Evolutionary conservation across 1,139 yeast species (phyloP).

Genomic region (Nakaseomyces kungkrabaensis): DNA sequence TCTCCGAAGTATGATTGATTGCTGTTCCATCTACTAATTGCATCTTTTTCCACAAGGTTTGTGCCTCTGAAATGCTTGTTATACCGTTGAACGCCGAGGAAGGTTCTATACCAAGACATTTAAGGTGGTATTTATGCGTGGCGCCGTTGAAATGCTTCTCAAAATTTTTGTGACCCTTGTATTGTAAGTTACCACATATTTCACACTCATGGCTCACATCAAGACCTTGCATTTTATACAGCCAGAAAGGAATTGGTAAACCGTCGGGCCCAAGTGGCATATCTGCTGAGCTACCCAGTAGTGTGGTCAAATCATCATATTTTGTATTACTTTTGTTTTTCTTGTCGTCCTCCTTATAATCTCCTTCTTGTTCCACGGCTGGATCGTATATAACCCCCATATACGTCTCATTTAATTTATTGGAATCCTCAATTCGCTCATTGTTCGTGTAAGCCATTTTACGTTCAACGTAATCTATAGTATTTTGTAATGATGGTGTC

Average conservation of each 20-base stretch:
- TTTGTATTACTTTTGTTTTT: constrained; percentile 2
- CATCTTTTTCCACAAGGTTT: constrained; percentile 43
- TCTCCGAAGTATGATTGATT: background rate
- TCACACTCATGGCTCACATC: constrained; percentile 71
- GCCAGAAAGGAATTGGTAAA: constrained; percentile 86
- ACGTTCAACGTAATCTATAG: constrained; percentile 58
- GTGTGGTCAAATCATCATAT: constrained; percentile 21
- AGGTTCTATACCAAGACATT: constrained; percentile 61
- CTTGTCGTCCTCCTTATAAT: constrained; percentile 6
- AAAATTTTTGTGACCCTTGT: constrained; percentile 65
- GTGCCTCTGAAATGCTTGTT: constrained; percentile 58
- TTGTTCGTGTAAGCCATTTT: constrained; percentile 48
- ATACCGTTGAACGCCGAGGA: constrained; percentile 53
- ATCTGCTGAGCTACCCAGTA: constrained; percentile 39
- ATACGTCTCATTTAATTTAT: constrained; percentile 39
- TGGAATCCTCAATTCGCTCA: constrained; percentile 41
- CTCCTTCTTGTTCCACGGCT: constrained; percentile 20
- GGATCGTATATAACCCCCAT: constrained; percentile 22
- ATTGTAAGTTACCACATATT: constrained; percentile 69
- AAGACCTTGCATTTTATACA: constrained; percentile 80
- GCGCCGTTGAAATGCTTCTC: constrained; percentile 63
- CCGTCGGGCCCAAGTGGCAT: constrained; percentile 85
- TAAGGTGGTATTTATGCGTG: constrained; percentile 65
- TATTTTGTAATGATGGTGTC: constrained; percentile 28
- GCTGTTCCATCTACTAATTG: constrained; percentile 9